Evolutionary conservation across 257 asterid species (phyloP).

Genomic region (Forsythia viridissima): DNA sequence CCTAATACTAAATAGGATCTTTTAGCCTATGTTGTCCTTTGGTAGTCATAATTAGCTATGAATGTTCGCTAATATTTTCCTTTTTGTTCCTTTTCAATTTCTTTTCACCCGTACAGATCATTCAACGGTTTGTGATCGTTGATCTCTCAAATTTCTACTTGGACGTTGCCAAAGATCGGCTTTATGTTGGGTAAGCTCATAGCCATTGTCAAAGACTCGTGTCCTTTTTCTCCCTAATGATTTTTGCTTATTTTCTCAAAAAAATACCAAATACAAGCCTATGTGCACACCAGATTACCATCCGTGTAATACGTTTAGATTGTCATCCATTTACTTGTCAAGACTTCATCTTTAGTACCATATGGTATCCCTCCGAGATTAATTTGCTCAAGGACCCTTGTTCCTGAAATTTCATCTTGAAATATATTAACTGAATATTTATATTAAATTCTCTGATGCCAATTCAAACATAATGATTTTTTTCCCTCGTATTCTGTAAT

Average conservation of each 20-base stretch:
- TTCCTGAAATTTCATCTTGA: neutral
- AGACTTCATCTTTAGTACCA: neutral
- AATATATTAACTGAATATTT: neutral
- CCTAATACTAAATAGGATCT: neutral
- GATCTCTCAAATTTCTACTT: slow-evolving; percentile 97
- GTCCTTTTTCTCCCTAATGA: neutral
- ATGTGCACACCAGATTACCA: neutral
- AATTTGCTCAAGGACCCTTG: neutral
- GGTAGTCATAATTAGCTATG: neutral
- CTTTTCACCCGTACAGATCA: slow-evolving; percentile 50
- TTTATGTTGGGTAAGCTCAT: slow-evolving; percentile 82
- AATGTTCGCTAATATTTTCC: neutral
- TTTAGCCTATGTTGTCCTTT: neutral
- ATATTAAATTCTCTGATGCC: neutral
- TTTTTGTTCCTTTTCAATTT: neutral
- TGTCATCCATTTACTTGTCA: neutral
- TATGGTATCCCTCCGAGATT: neutral
- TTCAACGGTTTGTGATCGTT: slow-evolving; percentile 88
- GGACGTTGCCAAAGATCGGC: slow-evolving; percentile 96
- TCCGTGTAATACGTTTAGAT: too few species aligned
- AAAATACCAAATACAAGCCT: neutral
- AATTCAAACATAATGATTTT: neutral
- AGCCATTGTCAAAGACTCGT: slow-evolving; percentile 1
- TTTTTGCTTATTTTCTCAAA: neutral
- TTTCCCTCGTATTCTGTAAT: neutral